Evolutionary conservation across 2,329 filamentous ascomycete species (phyloP).

Genomic region (Fusarium sp.): DNA sequence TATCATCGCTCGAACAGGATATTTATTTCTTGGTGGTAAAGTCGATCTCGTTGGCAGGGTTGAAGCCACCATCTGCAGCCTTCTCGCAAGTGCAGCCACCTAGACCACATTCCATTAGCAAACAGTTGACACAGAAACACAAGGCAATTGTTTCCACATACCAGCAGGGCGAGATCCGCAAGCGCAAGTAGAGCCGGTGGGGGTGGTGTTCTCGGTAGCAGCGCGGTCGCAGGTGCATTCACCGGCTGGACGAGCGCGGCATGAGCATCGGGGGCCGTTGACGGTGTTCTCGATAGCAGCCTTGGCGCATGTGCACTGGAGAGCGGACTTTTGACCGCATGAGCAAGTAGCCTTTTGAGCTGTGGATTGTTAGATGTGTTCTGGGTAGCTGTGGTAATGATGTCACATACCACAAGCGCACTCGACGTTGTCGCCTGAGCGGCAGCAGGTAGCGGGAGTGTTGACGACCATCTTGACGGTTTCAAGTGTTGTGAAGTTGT

Average conservation of each 20-base stretch:
- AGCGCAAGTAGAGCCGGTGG: constrained; percentile 72
- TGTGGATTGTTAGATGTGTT: constrained; percentile 42
- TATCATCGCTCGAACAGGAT: not conserved
- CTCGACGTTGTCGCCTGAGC: constrained; percentile 60
- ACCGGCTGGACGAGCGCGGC: constrained; percentile 81
- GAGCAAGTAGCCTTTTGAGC: constrained; percentile 80
- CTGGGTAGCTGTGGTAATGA: not conserved
- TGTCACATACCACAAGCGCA: constrained; percentile 67
- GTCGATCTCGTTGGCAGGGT: constrained; percentile 79
- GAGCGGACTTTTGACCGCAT: constrained; percentile 87
- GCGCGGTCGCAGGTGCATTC: constrained; percentile 85
- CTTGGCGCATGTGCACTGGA: constrained; percentile 88
- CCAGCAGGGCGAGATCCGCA: constrained; percentile 81
- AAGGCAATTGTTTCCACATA: constrained; percentile 54
- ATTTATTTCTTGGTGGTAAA: constrained; percentile 74
- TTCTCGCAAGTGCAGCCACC: constrained; percentile 87
- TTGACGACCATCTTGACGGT: constrained; percentile 47
- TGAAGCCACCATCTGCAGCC: constrained; percentile 68
- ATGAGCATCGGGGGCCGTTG: constrained; percentile 81
- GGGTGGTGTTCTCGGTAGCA: constrained; percentile 73
- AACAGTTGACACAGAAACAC: not conserved
- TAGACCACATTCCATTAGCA: constrained; percentile 46
- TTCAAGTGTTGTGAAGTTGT: not conserved
- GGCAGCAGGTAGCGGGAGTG: constrained; percentile 65
- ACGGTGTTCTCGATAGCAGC: constrained; percentile 79